These are phyloP conservation scores for Candida boleticola DNA, from an alignment of 805 yeast genomes.

Conservation along the genomic window DNA sequence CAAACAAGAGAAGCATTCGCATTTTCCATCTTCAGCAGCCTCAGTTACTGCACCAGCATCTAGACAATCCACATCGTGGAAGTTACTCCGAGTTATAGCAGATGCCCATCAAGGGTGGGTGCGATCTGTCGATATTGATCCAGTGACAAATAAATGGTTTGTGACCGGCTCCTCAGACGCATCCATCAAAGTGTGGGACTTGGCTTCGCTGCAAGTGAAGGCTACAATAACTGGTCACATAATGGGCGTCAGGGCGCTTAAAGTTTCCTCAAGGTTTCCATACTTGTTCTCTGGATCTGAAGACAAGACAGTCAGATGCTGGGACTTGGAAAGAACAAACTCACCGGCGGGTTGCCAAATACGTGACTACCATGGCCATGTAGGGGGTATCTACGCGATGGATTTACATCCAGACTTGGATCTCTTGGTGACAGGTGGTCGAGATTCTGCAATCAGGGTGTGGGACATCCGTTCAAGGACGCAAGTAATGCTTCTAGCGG, in stretches of 20 bases:
- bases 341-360: conserved; percentile 51
- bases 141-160: conserved; percentile 80
- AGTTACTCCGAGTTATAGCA: conserved; percentile 65
- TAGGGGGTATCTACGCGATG: conserved; percentile 82
- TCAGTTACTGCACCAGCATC: too few relatives aligned
- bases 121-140: conserved; percentile 76
- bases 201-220: conserved; percentile 66
- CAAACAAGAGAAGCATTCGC: too few relatives aligned
- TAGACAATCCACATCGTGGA: too few relatives aligned
- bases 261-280: conserved; percentile 73
- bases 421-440: conserved; percentile 79
- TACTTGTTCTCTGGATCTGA: conserved; percentile 91
- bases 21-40: too few relatives aligned
- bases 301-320: conserved; percentile 88
- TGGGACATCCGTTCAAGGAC: conserved; percentile 90
- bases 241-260: conserved; percentile 81
- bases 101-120: conserved; percentile 94
- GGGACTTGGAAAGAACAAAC: conserved; percentile 90
- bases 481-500: conserved; percentile 73
- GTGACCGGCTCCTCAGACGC: conserved; percentile 89
- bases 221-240: conserved; percentile 87
- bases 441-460: conserved; percentile 81
- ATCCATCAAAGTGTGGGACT: conserved; percentile 89
- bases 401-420: conserved; percentile 88
- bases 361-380: conserved; percentile 91